These are phyloP conservation scores for Lecanicillium sp. DNA, from an alignment of 2,329 filamentous ascomycete species.

Conservation along the genomic window DNA sequence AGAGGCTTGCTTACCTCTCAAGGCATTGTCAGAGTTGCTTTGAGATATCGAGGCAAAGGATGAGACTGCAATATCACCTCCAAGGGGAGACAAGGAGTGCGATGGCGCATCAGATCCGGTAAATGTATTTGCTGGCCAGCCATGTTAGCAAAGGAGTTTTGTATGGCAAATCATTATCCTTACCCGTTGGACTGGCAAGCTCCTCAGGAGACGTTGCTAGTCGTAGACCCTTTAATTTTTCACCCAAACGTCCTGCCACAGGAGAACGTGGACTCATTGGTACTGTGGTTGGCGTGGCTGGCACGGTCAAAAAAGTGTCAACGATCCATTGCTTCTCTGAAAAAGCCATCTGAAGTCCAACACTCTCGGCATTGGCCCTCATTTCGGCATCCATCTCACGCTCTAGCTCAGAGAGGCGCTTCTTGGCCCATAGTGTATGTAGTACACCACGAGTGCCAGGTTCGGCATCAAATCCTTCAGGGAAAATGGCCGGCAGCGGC, in stretches of 20 bases:
- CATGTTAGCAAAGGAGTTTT: too few species aligned
- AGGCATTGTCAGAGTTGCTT: slow-evolving; percentile 19
- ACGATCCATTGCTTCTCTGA: slow-evolving; percentile 83
- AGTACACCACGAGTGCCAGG: slow-evolving; percentile 73
- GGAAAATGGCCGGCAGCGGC: slow-evolving; percentile 80
- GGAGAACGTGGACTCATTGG: slow-evolving; percentile 56
- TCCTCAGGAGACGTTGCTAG: slow-evolving; percentile 65
- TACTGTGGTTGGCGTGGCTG: slow-evolving; percentile 9
- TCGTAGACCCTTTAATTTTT: slow-evolving; percentile 73
- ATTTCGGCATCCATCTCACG: slow-evolving; percentile 70
- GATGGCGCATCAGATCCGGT: slow-evolving; percentile 23
- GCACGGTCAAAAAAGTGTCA: slow-evolving; percentile 51
- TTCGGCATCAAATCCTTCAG: slow-evolving; percentile 61
- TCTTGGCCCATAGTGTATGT: slow-evolving; percentile 86
- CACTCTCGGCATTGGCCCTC: slow-evolving; percentile 66
- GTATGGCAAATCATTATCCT: too few species aligned
- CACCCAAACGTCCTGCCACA: slow-evolving; percentile 60
- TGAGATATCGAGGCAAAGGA: slow-evolving; percentile 24
- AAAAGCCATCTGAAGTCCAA: slow-evolving; percentile 75
- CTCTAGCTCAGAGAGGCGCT: slow-evolving; percentile 65
- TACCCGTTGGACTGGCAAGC: slow-evolving; percentile 43
- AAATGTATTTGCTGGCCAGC: slow-evolving; percentile 24
- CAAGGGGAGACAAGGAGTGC: slow-evolving; percentile 21
- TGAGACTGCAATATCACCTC: slow-evolving; percentile 25
- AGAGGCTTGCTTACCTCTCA: slow-evolving; percentile 12